A percentile compares a stretch with the other conserved stretches of the same genome.
Evolutionary conservation across 495 filamentous ascomycete genomes (phyloP).

Genomic region (Annulohypoxylon moriforme): DNA sequence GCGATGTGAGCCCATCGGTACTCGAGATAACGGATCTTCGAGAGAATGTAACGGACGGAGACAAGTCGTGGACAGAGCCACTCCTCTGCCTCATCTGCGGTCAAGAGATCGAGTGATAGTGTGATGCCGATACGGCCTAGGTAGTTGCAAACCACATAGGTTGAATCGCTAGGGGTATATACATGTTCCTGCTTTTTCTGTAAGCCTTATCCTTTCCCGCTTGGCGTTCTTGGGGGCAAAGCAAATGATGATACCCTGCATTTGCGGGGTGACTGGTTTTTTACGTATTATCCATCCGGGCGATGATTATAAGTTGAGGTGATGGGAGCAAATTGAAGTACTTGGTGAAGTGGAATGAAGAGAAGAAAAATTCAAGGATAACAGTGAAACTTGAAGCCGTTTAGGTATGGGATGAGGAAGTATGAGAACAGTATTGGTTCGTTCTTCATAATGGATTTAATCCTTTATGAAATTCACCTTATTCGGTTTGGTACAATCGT

Average conservation of each 20-base stretch:
- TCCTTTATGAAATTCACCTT: neutral
- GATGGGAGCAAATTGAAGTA: slow-evolving; percentile 17
- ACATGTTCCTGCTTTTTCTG: slow-evolving; percentile 8
- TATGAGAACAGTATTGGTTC: neutral
- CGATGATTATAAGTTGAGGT: neutral
- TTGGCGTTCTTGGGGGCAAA: slow-evolving; percentile 37
- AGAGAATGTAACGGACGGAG: slow-evolving; percentile 53
- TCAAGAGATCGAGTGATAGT: slow-evolving; percentile 49
- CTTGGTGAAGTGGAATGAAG: neutral
- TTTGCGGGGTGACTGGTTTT: slow-evolving; percentile 36
- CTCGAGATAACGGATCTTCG: slow-evolving; percentile 59
- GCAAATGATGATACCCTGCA: slow-evolving; percentile 43
- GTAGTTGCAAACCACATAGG: neutral
- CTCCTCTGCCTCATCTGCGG: slow-evolving; percentile 58
- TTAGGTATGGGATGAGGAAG: neutral
- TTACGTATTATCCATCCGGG: slow-evolving; percentile 13
- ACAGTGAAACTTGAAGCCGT: neutral
- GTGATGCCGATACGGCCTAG: neutral
- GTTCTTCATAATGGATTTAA: slow-evolving; percentile 1
- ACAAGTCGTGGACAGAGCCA: slow-evolving; percentile 60
- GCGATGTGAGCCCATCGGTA: slow-evolving; percentile 49
- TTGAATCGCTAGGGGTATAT: slow-evolving; percentile 25
- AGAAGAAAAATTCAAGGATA: slow-evolving; percentile 1
- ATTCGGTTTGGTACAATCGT: neutral
- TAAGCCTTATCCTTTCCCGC: slow-evolving; percentile 25